Evolutionary conservation across 1,284 basidiomycete genomes (phyloP), one percentile per base, ranked within the genome.

Genomic region (Cryptococcus wingfieldii): DNA sequence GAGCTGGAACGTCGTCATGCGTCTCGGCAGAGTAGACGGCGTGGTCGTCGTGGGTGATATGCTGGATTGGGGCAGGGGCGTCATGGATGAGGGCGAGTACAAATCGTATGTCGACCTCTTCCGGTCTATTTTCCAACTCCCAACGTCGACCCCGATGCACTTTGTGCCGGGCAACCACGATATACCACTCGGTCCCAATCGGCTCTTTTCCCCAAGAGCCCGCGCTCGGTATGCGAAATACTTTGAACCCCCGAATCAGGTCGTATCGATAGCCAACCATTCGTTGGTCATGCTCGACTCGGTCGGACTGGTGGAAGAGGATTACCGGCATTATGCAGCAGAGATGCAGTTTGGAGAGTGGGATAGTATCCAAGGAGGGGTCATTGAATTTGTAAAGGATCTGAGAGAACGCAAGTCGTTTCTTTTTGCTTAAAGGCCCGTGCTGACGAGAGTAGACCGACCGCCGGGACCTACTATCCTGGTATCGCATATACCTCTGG

Each of bases 161-260:
- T 86, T 84, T 67, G 76, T 92, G n/a, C 87, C 89, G 1, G 90
- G 90, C 12, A 94, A 94, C 66, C 87, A 89, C 69, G 90, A 94
- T 65, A 80, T 93, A 45, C 88, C 88, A 38, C 79, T 89, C 59
- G 87, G 86, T 14, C 73, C 77, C 34, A 81, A 83, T 9, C 60
- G 77, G 8, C 69, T 77, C 9, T 82, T 83, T 70, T 86, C 86
- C 2, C 78, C 82, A 18, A 68, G 81, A 50, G 84, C 86, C 0
- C 80, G 82, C 18, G 74, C 79, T 19, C 83, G 89, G 38, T 94
- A 88, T 69, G 76, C 72, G 3, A 73, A 82, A 13, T 81, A 85
- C 57, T 77, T 77, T 54, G 71, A 71, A 2, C 59, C 63, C 13
- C 69, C 72, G 9, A 76, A 76, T 60, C 52, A 62, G 2, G 59